Evolutionary conservation across 176 grass and related monocot genomes (phyloP).

Genomic region (Hordeum marinum): DNA sequence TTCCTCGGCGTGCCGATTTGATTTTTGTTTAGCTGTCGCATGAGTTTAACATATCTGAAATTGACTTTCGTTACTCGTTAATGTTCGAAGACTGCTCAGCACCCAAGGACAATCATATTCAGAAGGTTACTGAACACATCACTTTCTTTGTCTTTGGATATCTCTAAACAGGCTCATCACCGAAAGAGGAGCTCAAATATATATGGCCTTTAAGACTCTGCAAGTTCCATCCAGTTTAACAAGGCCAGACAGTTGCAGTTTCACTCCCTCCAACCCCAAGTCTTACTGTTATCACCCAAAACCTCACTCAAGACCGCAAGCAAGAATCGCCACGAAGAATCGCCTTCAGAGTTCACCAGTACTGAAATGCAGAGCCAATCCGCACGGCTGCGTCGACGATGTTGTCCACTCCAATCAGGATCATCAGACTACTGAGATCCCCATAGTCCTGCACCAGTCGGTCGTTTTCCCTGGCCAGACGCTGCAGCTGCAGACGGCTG

Average conservation of each 20-base stretch:
- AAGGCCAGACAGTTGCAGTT: neutral
- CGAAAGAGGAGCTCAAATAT: neutral
- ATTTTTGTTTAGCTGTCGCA: neutral
- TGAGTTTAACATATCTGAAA: neutral
- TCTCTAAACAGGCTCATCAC: constrained; percentile 10
- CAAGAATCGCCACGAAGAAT: neutral
- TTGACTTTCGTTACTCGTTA: neutral
- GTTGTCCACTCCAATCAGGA: constrained; percentile 6
- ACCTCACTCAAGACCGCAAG: neutral
- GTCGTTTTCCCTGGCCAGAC: constrained; percentile 68
- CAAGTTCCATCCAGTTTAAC: constrained; percentile 16
- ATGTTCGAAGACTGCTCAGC: neutral
- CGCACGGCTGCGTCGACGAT: constrained; percentile 3
- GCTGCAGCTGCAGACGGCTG: constrained; percentile 67
- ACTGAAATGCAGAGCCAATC: constrained; percentile 31
- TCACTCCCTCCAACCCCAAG: neutral
- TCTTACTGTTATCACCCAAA: neutral
- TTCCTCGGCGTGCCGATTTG: neutral
- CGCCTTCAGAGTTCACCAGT: neutral
- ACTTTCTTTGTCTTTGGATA: neutral
- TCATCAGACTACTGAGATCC: constrained; percentile 47
- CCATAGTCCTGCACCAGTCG: constrained; percentile 49
- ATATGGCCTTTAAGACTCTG: constrained; percentile 37
- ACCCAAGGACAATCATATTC: neutral
- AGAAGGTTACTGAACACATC: neutral